These are phyloP conservation scores for Thymus mandschuricus DNA, from an alignment of 257 asterid species.

Conservation along the genomic window DNA sequence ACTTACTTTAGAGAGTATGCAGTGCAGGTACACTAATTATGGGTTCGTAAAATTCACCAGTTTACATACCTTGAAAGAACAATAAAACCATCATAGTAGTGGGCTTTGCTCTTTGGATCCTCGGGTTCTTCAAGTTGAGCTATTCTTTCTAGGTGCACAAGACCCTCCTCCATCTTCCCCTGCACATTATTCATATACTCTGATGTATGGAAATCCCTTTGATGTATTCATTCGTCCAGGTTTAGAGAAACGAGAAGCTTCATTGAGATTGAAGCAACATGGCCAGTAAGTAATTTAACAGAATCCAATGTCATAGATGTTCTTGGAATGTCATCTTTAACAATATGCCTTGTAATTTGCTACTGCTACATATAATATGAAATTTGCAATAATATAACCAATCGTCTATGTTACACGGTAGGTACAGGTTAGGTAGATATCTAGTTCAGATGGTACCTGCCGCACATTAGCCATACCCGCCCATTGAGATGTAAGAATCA, in stretches of 20 bases:
- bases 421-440: background rate
- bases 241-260: slow-evolving; percentile 18
- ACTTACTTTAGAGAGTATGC: slow-evolving; percentile 1
- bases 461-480: slow-evolving; percentile 70
- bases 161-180: slow-evolving; percentile 79
- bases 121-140: slow-evolving; percentile 71
- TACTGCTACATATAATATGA: background rate
- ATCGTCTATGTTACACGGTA: no score
- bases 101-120: slow-evolving; percentile 72
- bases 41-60: background rate
- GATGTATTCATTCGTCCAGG: background rate
- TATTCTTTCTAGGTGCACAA: slow-evolving; percentile 77
- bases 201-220: background rate
- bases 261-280: slow-evolving; percentile 16
- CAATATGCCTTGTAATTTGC: background rate
- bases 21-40: background rate
- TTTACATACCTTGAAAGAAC: slow-evolving; percentile 70
- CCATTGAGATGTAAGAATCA: slow-evolving; percentile 82
- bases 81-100: slow-evolving; percentile 75
- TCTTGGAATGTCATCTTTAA: slow-evolving; percentile 10
- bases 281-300: background rate
- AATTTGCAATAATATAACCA: background rate
- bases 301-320: background rate
- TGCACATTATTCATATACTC: slow-evolving; percentile 27
- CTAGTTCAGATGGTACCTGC: slow-evolving; percentile 56